Conservation (phyloP, 1,284 basidiomycete species). For the Pulveroboletus sp. region DNA sequence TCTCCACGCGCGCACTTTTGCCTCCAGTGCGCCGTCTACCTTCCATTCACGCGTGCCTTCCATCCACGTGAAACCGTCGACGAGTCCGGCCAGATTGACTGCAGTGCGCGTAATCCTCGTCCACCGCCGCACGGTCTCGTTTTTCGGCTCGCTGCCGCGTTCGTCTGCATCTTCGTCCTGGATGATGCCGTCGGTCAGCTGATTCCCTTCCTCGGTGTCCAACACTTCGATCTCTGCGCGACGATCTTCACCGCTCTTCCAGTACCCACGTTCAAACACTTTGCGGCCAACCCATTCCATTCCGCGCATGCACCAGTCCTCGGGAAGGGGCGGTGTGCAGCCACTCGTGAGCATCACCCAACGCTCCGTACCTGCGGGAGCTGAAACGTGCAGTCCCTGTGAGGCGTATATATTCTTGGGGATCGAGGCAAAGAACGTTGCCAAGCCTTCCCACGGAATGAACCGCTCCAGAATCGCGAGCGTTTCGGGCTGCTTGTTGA, state of each 20-base stretch:
- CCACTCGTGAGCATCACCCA: constrained; percentile 65
- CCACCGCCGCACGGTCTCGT: constrained; percentile 56
- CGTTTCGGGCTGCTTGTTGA: constrained; percentile 65
- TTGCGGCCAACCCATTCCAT: constrained; percentile 92
- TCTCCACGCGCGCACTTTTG: constrained; percentile 71
- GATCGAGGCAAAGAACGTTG: constrained; percentile 63
- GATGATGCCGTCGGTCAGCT: constrained; percentile 74
- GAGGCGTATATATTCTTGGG: constrained; percentile 56
- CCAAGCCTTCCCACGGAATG: constrained; percentile 85
- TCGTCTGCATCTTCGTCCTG: constrained; percentile 71
- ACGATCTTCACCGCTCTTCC: constrained; percentile 71
- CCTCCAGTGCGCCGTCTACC: constrained; percentile 67
- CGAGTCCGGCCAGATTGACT: constrained; percentile 65
- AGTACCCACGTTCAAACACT: constrained; percentile 90
- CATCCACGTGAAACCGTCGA: constrained; percentile 77
- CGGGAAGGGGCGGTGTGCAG: constrained; percentile 75
- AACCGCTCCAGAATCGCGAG: constrained; percentile 68
- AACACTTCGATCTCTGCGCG: constrained; percentile 81
- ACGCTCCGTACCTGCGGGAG: constrained; percentile 38
- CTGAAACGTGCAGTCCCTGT: constrained; percentile 41
- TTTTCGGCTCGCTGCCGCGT: constrained; percentile 27
- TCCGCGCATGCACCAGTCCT: constrained; percentile 95
- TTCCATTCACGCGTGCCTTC: constrained; percentile 62
- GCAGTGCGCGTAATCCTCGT: constrained; percentile 74
- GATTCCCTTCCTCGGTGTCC: constrained; percentile 56